phyloP scores from a whole-genome alignment of 73 alveolate genomes.

The Tetrahymena elliotti region DNA sequence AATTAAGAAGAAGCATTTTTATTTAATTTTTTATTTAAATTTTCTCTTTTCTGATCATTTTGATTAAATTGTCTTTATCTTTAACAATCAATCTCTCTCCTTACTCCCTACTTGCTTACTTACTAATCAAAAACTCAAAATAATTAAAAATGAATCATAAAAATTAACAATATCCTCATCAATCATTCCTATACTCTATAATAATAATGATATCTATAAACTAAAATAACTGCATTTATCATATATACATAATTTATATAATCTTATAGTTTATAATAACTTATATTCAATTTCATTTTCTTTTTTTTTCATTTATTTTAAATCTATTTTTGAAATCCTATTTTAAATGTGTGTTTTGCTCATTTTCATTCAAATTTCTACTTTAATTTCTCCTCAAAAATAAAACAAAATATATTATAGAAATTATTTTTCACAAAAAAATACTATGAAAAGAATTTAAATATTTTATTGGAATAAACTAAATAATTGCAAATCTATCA shows the following conservation, averaged over 20 bases:
- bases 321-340: too few species aligned
- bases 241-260: background rate
- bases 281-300: too few species aligned
- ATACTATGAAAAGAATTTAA: too few species aligned
- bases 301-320: too few species aligned
- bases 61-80: background rate
- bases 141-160: background rate
- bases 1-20: background rate
- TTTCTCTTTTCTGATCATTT: background rate
- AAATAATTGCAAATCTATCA: too few species aligned
- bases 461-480: too few species aligned
- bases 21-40: background rate
- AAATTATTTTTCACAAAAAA: too few species aligned
- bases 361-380: too few species aligned
- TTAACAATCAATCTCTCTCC: background rate
- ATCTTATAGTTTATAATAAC: background rate
- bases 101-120: background rate
- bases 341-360: too few species aligned
- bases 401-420: too few species aligned
- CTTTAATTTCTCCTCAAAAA: too few species aligned
- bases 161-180: background rate
- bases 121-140: background rate
- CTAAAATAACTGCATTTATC: background rate
- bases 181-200: background rate
- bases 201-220: background rate